These are phyloP conservation scores for Ganoderma resinaceum DNA, from an alignment of 1,284 basidiomycete genomes.

Conservation along the genomic window DNA sequence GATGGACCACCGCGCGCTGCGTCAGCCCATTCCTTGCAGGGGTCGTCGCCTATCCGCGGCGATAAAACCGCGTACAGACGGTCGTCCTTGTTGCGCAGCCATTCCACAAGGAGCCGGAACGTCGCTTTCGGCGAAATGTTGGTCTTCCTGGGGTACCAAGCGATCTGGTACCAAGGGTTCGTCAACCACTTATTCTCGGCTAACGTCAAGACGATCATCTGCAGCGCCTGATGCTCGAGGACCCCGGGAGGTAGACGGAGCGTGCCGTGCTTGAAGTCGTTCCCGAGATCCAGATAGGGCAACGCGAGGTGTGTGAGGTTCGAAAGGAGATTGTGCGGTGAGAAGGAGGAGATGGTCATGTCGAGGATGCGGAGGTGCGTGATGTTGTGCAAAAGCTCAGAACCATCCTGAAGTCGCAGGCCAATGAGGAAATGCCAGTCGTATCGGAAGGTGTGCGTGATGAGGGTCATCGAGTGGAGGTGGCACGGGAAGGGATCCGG, in stretches of 20 bases:
- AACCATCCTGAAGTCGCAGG: slow-evolving; percentile 21
- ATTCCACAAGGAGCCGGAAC: slow-evolving; percentile 31
- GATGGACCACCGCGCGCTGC: slow-evolving; percentile 30
- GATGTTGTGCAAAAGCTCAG: slow-evolving; percentile 33
- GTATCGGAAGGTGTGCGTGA: slow-evolving; percentile 36
- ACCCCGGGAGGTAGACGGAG: slow-evolving; percentile 34
- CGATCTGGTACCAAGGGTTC: slow-evolving; percentile 34
- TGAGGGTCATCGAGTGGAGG: slow-evolving; percentile 33
- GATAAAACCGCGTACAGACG: slow-evolving; percentile 33
- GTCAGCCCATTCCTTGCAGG: slow-evolving; percentile 34
- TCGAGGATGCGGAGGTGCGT: slow-evolving; percentile 37
- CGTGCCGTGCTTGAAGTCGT: slow-evolving; percentile 25
- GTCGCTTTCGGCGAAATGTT: slow-evolving; percentile 28
- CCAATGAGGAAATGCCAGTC: slow-evolving; percentile 37
- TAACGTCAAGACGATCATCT: slow-evolving; percentile 38
- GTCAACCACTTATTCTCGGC: slow-evolving; percentile 33
- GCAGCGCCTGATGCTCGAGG: slow-evolving; percentile 27
- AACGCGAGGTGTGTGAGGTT: slow-evolving; percentile 39
- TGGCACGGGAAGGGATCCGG: slow-evolving; percentile 17
- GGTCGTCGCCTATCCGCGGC: slow-evolving; percentile 23
- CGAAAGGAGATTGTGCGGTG: slow-evolving; percentile 36
- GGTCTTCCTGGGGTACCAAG: slow-evolving; percentile 20
- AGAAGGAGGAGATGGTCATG: slow-evolving; percentile 34
- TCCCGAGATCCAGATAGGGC: slow-evolving; percentile 36
- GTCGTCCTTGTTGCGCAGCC: slow-evolving; percentile 31